phyloP scores from a whole-genome alignment of 1,284 basidiomycete genomes.

The Ustilago curta region DNA sequence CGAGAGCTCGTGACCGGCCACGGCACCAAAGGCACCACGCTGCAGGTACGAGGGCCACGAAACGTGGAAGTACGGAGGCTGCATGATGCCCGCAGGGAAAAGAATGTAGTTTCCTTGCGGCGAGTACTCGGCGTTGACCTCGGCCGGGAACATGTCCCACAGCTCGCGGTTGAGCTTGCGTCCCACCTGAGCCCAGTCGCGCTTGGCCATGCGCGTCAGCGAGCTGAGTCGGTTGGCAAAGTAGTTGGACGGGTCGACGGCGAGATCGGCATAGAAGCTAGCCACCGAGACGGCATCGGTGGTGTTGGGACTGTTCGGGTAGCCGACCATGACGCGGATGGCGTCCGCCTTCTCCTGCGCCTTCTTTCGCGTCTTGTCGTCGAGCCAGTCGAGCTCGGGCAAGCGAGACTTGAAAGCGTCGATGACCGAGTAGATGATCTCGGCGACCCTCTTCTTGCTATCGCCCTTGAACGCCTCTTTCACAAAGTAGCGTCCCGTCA shows the following conservation, averaged over 20 bases:
- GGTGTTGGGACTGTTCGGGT: slow-evolving; percentile 86
- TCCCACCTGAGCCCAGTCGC: slow-evolving; percentile 82
- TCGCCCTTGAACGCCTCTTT: slow-evolving; percentile 85
- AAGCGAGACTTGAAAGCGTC: slow-evolving; percentile 85
- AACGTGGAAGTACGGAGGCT: slow-evolving; percentile 88
- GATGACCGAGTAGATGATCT: slow-evolving; percentile 89
- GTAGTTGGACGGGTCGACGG: slow-evolving; percentile 78
- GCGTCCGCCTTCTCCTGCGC: slow-evolving; percentile 88
- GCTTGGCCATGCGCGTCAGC: slow-evolving; percentile 68
- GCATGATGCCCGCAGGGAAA: slow-evolving; percentile 95
- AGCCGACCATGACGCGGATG: slow-evolving; percentile 87
- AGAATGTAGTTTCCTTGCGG: slow-evolving; percentile 78
- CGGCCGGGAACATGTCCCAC: slow-evolving; percentile 90
- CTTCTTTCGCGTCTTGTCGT: slow-evolving; percentile 81
- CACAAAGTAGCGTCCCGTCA: slow-evolving; percentile 78
- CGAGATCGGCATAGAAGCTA: slow-evolving; percentile 80
- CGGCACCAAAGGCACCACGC: slow-evolving; percentile 75
- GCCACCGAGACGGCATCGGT: slow-evolving; percentile 78
- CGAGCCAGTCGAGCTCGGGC: slow-evolving; percentile 88
- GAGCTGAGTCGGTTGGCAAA: slow-evolving; percentile 85
- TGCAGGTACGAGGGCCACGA: slow-evolving; percentile 88
- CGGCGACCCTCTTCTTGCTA: slow-evolving; percentile 82
- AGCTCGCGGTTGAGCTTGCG: slow-evolving; percentile 77
- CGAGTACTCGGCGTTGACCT: slow-evolving; percentile 69
- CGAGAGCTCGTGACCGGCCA: slow-evolving; percentile 71